Percentiles rank a stretch among this genome's conserved stretches.
phyloP scores from a whole-genome alignment of 2,329 filamentous ascomycete genomes.

The Lachnellula cervina region DNA sequence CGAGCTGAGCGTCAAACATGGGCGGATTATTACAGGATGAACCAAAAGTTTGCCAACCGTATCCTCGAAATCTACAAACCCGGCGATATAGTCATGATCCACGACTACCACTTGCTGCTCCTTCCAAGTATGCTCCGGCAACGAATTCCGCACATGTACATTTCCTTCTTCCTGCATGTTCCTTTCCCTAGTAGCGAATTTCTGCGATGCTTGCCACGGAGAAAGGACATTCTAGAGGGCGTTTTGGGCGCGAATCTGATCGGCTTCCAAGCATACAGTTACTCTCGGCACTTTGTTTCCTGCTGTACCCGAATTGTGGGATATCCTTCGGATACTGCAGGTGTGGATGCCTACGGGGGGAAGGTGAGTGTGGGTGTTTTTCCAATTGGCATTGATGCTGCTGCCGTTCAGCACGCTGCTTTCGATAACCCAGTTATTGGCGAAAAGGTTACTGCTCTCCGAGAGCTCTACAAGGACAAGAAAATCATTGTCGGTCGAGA shows the following conservation, averaged over 20 bases:
- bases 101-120: slow-evolving; percentile 91
- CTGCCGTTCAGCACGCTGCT: slow-evolving; percentile 68
- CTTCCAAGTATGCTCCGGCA: slow-evolving; percentile 86
- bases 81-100: slow-evolving; percentile 86
- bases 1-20: slow-evolving; percentile 76
- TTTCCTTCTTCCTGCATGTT: slow-evolving; percentile 89
- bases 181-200: slow-evolving; percentile 97
- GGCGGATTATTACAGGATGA: slow-evolving; percentile 91
- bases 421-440: slow-evolving; percentile 67
- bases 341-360: slow-evolving; percentile 83
- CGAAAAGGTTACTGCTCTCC: slow-evolving; percentile 66
- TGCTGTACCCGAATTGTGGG: slow-evolving; percentile 88
- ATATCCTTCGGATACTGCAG: slow-evolving; percentile 80
- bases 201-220: slow-evolving; percentile 77
- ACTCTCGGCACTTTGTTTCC: slow-evolving; percentile 89
- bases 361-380: slow-evolving; percentile 91
- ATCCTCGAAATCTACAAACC: slow-evolving; percentile 88
- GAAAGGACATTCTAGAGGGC: slow-evolving; percentile 87
- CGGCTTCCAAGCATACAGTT: slow-evolving; percentile 93
- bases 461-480: slow-evolving; percentile 76
- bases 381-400: slow-evolving; percentile 90
- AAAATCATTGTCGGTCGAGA: slow-evolving; percentile 95
- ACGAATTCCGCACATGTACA: slow-evolving; percentile 81
- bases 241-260: slow-evolving; percentile 88
- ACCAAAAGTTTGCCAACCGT: slow-evolving; percentile 83